Evolutionary conservation across 208 protist species (phyloP).

Genomic region (Naegleria lovaniensis): DNA sequence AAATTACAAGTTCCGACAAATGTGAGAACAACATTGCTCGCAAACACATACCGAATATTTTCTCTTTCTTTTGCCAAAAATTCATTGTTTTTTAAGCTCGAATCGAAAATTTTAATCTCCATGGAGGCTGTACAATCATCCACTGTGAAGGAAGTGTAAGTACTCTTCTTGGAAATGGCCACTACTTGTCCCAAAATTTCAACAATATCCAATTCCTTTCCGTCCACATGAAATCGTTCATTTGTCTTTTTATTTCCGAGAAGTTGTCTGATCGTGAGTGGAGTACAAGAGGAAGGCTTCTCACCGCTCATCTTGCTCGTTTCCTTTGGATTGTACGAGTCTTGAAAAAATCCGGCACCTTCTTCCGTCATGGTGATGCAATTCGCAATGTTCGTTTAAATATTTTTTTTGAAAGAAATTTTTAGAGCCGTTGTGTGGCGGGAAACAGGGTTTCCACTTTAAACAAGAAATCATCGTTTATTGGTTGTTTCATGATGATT

Average conservation of each 20-base stretch:
- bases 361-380: background rate
- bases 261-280: background rate
- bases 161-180: background rate
- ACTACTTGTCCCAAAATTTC: background rate
- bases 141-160: background rate
- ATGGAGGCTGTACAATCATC: background rate
- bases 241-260: background rate
- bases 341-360: background rate
- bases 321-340: background rate
- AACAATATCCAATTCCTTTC: background rate
- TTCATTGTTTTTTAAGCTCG: background rate
- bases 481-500: too few relatives aligned
- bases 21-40: background rate
- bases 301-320: background rate
- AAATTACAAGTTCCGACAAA: background rate
- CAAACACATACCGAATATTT: background rate
- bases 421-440: background rate
- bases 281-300: background rate
- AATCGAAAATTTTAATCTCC: background rate
- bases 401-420: background rate
- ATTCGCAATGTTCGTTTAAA: background rate
- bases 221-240: background rate
- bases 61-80: background rate
- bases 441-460: too few relatives aligned
- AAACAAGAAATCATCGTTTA: too few relatives aligned